Evolutionary conservation across 2,329 filamentous ascomycete genomes (phyloP).

Genomic region (Cephalotrichum gorgonifer): DNA sequence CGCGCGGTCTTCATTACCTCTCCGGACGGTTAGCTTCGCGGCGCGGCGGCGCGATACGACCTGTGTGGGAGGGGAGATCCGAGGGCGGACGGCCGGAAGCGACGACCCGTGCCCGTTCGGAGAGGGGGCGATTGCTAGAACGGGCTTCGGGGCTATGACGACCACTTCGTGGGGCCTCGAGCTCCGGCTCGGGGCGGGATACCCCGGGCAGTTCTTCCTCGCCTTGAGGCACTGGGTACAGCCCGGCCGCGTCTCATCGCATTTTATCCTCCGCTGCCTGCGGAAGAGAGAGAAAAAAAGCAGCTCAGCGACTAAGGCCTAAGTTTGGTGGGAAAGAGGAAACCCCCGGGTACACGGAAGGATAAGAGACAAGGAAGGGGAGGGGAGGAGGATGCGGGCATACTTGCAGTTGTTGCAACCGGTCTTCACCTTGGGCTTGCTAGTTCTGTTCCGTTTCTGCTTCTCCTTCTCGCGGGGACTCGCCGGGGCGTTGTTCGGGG

Average conservation of each 20-base stretch:
- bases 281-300: neutral
- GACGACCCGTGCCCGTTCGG: slow-evolving; percentile 7
- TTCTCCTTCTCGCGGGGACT: neutral
- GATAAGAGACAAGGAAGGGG: neutral
- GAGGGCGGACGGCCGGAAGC: slow-evolving; percentile 1
- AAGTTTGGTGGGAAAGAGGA: neutral
- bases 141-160: slow-evolving; percentile 38
- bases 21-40: slow-evolving; percentile 14
- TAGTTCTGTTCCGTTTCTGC: slow-evolving; percentile 37
- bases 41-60: slow-evolving; percentile 17
- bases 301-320: slow-evolving; percentile 2
- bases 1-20: neutral
- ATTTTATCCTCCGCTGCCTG: slow-evolving; percentile 54
- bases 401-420: slow-evolving; percentile 61
- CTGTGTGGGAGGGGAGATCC: neutral
- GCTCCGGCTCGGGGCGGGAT: slow-evolving; percentile 44
- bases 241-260: slow-evolving; percentile 51
- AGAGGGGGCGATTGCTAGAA: slow-evolving; percentile 12
- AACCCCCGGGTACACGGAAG: no score
- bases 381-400: slow-evolving; percentile 17
- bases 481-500: neutral
- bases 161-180: slow-evolving; percentile 34
- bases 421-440: slow-evolving; percentile 54
- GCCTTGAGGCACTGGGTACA: slow-evolving; percentile 51
- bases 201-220: slow-evolving; percentile 49